phyloP scores from a whole-genome alignment of 2,329 filamentous ascomycete genomes.

The Xylaria polymorpha region DNA sequence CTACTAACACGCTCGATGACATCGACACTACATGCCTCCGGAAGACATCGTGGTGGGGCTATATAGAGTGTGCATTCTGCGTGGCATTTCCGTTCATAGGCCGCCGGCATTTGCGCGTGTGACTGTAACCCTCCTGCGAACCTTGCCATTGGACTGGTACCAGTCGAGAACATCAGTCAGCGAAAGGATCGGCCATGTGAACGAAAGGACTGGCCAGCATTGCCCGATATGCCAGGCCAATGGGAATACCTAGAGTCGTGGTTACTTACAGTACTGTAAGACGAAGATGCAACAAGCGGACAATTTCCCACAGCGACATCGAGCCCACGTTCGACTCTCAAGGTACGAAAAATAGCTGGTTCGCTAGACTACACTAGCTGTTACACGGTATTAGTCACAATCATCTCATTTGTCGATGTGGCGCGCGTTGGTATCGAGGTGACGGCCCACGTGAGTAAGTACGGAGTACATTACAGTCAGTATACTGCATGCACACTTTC shows the following conservation, averaged over 20 bases:
- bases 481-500: constrained; percentile 1
- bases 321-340: constrained; percentile 12
- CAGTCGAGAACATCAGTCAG: constrained; percentile 37
- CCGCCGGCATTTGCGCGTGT: constrained; percentile 36
- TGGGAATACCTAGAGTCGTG: constrained; percentile 1
- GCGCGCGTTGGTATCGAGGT: constrained; percentile 19
- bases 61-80: constrained; percentile 27
- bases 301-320: constrained; percentile 12
- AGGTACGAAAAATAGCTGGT: constrained; percentile 23
- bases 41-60: constrained; percentile 37
- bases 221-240: constrained; percentile 37
- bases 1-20: constrained; percentile 39
- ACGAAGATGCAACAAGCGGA: constrained; percentile 15
- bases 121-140: constrained; percentile 44
- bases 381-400: constrained; percentile 3
- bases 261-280: constrained; percentile 12
- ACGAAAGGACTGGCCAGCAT: constrained; percentile 45
- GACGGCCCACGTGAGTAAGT: constrained; percentile 12
- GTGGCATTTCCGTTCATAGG: constrained; percentile 2
- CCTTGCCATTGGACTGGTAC: constrained; percentile 45
- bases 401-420: constrained; percentile 31
- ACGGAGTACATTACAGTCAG: background rate
- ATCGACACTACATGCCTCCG: constrained; percentile 30
- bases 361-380: constrained; percentile 18
- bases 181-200: constrained; percentile 47